These are phyloP conservation scores for Phytomonas francai DNA, from an alignment of 208 protist species.

Conservation along the genomic window DNA sequence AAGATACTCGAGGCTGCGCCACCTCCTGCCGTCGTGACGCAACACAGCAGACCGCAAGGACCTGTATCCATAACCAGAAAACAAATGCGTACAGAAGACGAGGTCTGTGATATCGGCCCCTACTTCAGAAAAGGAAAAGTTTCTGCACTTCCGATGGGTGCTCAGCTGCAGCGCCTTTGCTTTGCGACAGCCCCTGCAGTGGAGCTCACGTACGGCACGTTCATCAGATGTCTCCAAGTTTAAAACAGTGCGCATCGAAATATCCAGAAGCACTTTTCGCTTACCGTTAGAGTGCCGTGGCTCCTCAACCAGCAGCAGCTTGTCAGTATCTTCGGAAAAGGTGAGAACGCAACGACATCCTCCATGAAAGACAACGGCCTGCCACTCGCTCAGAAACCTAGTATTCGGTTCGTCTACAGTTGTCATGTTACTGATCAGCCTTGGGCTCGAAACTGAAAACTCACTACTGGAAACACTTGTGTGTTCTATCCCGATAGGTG, in stretches of 20 bases:
- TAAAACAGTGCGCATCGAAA: constrained; percentile 37
- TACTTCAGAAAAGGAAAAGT: background rate
- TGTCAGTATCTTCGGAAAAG: constrained; percentile 17
- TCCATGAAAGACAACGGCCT: constrained; percentile 17
- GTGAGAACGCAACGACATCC: constrained; percentile 23
- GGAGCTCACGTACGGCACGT: constrained; percentile 17
- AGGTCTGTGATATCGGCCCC: background rate
- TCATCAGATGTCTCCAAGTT: constrained; percentile 67
- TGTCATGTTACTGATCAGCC: background rate
- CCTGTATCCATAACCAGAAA: background rate
- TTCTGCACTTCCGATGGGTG: background rate
- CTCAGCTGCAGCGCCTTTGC: constrained; percentile 18
- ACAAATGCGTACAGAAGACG: background rate
- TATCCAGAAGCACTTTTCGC: constrained; percentile 24
- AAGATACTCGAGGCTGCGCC: constrained; percentile 6
- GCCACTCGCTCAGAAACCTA: constrained; percentile 1
- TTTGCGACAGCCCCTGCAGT: constrained; percentile 16
- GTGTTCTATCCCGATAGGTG: background rate
- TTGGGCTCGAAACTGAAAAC: background rate
- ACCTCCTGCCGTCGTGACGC: background rate
- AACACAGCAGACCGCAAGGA: background rate
- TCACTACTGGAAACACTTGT: background rate
- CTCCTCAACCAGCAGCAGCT: constrained; percentile 12
- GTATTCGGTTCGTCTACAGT: background rate
- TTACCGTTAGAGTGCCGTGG: constrained; percentile 18